These are phyloP conservation scores for Stereum hirsutum DNA, from an alignment of 1,284 basidiomycete species.

Conservation along the genomic window DNA sequence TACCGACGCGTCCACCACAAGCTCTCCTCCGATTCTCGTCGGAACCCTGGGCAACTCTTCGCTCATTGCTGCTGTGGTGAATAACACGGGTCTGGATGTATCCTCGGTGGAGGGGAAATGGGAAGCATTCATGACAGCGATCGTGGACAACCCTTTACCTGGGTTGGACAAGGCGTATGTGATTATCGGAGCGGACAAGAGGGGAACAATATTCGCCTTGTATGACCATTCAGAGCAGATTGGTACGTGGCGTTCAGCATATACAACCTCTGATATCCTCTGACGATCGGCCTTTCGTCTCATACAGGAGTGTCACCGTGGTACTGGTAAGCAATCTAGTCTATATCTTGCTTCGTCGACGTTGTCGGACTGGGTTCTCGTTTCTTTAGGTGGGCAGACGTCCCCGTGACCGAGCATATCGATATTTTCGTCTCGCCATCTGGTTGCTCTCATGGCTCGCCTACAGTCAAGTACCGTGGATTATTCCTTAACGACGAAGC, in stretches of 20 bases:
- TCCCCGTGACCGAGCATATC: conserved; percentile 41
- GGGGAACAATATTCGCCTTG: conserved; percentile 58
- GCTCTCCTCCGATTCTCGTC: conserved; percentile 41
- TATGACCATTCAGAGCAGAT: conserved; percentile 70
- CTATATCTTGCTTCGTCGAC: background rate
- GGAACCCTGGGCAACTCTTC: conserved; percentile 57
- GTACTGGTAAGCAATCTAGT: conserved; percentile 42
- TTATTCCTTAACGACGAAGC: conserved; percentile 44
- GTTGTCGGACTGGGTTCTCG: background rate
- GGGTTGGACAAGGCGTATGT: conserved; percentile 54
- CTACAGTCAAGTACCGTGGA: conserved; percentile 64
- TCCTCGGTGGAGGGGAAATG: conserved; percentile 51
- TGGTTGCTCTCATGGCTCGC: conserved; percentile 54
- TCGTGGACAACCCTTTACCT: conserved; percentile 46
- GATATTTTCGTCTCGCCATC: conserved; percentile 37
- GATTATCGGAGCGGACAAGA: conserved; percentile 56
- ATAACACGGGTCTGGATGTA: conserved; percentile 42
- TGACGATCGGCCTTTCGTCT: background rate
- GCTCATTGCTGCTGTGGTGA: conserved; percentile 46
- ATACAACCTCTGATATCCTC: background rate
- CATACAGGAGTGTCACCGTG: conserved; percentile 51
- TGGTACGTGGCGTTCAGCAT: conserved; percentile 38
- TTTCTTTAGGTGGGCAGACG: conserved; percentile 73
- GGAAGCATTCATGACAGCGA: conserved; percentile 48
- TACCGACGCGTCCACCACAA: conserved; percentile 12